Percentiles rank a stretch among this genome's conserved stretches.
phyloP scores from a whole-genome alignment of 176 grass and related monocot genomes.

The Musa beccarii region DNA sequence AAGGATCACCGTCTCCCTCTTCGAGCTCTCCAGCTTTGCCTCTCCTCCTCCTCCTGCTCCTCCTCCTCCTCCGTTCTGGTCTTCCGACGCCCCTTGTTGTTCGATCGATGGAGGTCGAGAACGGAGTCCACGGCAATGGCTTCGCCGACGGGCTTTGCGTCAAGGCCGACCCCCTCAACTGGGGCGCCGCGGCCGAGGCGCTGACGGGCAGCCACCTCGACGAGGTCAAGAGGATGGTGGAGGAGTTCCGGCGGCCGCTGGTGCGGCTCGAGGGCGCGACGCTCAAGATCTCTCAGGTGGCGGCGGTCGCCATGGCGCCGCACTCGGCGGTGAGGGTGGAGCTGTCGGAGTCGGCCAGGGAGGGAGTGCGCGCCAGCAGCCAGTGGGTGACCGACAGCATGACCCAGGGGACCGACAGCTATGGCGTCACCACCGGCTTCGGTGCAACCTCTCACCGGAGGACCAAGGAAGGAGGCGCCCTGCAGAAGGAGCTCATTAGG shows the following conservation, averaged over 20 bases:
- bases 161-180: neutral
- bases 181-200: neutral
- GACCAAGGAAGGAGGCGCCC: conserved; percentile 69
- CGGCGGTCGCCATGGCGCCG: neutral
- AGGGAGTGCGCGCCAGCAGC: conserved; percentile 74
- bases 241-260: conserved; percentile 2
- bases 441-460: conserved; percentile 79
- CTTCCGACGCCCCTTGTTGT: neutral
- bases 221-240: conserved; percentile 12
- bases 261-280: conserved; percentile 4
- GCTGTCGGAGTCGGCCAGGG: conserved; percentile 56
- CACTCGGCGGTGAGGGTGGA: conserved; percentile 27
- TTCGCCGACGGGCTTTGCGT: neutral
- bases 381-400: conserved; percentile 89
- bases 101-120: neutral
- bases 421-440: conserved; percentile 88
- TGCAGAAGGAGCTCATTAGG: conserved; percentile 96
- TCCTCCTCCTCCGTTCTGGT: neutral
- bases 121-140: neutral
- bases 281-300: neutral
- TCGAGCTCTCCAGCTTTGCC: too few relatives aligned
- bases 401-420: conserved; percentile 79
- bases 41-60: neutral
- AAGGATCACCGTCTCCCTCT: neutral
- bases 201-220: conserved; percentile 3